A percentile compares a stretch with the other conserved stretches of the same genome.
Conservation (phyloP, 345 rosid species). For the Melaleuca alternifolia region DNA sequence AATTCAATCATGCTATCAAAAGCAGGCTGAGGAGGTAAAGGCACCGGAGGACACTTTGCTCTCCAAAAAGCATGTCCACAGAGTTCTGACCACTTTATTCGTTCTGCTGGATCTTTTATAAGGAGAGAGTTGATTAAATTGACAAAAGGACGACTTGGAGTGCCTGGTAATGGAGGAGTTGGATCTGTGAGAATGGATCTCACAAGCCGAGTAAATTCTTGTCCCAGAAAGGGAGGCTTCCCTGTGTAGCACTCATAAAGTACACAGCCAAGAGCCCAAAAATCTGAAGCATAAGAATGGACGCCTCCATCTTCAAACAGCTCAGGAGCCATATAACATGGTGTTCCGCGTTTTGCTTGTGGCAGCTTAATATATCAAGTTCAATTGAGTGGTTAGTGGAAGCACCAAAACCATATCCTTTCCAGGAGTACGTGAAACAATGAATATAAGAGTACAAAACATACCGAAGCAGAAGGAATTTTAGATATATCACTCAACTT, state of each 20-base stretch:
- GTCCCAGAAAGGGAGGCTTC: constrained; percentile 79
- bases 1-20: constrained; percentile 71
- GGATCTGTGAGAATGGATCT: constrained; percentile 85
- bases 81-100: constrained; percentile 86
- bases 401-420: not conserved
- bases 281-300: constrained; percentile 96
- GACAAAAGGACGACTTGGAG: constrained; percentile 68
- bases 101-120: constrained; percentile 85
- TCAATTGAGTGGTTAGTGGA: not conserved
- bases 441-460: not conserved
- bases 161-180: constrained; percentile 84
- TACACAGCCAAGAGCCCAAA: constrained; percentile 98
- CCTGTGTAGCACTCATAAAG: constrained; percentile 91
- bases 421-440: not conserved
- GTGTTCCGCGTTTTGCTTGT: constrained; percentile 97
- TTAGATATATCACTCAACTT: constrained; percentile 64
- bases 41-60: constrained; percentile 32
- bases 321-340: constrained; percentile 99
- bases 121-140: constrained; percentile 78
- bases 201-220: constrained; percentile 86
- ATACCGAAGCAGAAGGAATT: constrained; percentile 63
- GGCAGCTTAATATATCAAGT: constrained; percentile 29
- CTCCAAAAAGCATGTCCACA: constrained; percentile 90
- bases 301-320: constrained; percentile 95
- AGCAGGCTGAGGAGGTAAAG: constrained; percentile 83